phyloP scores from a whole-genome alignment of 148 eudicot genomes.

The Chenopodium suecicum region DNA sequence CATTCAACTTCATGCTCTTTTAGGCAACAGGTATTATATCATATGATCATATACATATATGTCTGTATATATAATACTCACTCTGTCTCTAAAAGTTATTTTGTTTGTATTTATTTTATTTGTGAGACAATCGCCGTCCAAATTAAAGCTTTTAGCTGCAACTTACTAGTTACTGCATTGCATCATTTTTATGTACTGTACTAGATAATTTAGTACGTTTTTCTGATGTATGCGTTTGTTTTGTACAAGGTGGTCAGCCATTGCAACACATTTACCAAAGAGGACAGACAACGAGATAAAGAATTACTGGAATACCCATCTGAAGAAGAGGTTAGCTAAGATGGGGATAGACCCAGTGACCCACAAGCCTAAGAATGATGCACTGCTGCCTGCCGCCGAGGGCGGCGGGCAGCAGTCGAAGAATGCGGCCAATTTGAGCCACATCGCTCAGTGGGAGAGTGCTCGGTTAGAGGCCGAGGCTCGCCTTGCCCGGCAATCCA shows the following conservation, averaged over 20 bases:
- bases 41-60: not conserved
- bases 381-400: constrained; percentile 42
- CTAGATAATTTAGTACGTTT: not conserved
- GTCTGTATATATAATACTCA: not conserved
- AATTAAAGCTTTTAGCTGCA: too few species aligned
- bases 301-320: constrained; percentile 92
- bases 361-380: constrained; percentile 84
- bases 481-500: constrained; percentile 70
- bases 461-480: constrained; percentile 97
- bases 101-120: too few species aligned
- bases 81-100: too few species aligned
- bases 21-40: constrained; percentile 76
- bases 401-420: constrained; percentile 40
- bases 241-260: constrained; percentile 85
- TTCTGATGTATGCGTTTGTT: not conserved
- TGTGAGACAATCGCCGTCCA: too few species aligned
- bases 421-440: constrained; percentile 77
- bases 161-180: too few species aligned
- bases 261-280: constrained; percentile 92
- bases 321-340: constrained; percentile 73
- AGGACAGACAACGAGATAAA: constrained; percentile 95
- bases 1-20: constrained; percentile 95
- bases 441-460: constrained; percentile 98
- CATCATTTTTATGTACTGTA: too few species aligned
- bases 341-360: constrained; percentile 96